Conservation (phyloP, 192 early-diverging fungal genomes). For the Backusella luteola region DNA sequence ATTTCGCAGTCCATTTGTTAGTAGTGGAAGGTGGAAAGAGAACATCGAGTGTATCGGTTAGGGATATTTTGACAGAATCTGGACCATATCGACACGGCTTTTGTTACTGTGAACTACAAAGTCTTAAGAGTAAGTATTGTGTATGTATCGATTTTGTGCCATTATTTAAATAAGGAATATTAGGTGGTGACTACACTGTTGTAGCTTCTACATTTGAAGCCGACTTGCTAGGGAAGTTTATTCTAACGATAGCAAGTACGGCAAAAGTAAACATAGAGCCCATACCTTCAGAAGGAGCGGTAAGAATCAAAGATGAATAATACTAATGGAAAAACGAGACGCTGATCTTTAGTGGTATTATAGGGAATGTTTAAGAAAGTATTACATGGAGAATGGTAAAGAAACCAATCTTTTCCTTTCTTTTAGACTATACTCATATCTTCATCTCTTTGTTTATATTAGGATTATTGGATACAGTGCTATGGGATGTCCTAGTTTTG, state of each 20-base stretch:
- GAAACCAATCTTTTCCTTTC: background rate
- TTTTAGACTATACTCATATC: background rate
- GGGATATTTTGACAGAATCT: conserved; percentile 67
- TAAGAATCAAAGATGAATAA: conserved; percentile 28
- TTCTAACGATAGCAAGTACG: conserved; percentile 60
- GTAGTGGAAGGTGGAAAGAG: conserved; percentile 72
- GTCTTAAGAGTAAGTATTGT: conserved; percentile 48
- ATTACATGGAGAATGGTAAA: conserved; percentile 55
- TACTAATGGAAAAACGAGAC: background rate
- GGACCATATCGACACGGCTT: conserved; percentile 77
- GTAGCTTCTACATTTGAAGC: conserved; percentile 81
- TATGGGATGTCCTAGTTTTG: conserved; percentile 57
- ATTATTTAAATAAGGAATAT: background rate
- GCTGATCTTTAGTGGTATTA: background rate
- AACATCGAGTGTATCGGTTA: conserved; percentile 54
- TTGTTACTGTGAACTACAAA: conserved; percentile 67
- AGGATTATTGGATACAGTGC: conserved; percentile 55
- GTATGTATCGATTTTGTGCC: background rate
- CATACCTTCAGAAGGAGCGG: conserved; percentile 76
- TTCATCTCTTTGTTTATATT: background rate
- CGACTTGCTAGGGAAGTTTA: conserved; percentile 63
- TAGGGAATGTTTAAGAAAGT: conserved; percentile 64
- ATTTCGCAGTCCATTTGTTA: conserved; percentile 64
- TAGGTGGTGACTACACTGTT: conserved; percentile 77
- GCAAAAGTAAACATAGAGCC: conserved; percentile 46